phyloP scores from a whole-genome alignment of 2,329 filamentous ascomycete species.

The Colletotrichum spinosum region DNA sequence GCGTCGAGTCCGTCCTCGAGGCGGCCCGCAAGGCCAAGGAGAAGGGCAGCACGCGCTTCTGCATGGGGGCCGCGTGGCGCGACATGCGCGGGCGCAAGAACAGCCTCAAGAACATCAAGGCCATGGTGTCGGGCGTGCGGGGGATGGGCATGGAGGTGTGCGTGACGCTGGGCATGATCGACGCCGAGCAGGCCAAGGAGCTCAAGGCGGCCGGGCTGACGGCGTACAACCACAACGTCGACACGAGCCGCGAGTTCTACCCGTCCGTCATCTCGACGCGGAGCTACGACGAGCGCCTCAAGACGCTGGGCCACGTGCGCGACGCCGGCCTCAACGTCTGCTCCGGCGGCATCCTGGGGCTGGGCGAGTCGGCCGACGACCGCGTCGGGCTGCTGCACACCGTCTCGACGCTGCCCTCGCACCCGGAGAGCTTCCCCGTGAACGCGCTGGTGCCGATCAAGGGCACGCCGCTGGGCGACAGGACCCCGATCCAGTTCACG shows the following conservation, averaged over 20 bases:
- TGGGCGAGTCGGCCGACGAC: constrained; percentile 83
- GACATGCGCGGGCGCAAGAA: constrained; percentile 94
- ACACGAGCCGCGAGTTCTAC: constrained; percentile 91
- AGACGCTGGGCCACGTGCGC: constrained; percentile 82
- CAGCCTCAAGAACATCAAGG: constrained; percentile 83
- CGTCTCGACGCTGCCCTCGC: constrained; percentile 80
- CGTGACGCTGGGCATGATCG: constrained; percentile 95
- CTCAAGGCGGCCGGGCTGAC: constrained; percentile 87
- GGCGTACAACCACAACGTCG: constrained; percentile 94
- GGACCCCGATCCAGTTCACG: constrained; percentile 79
- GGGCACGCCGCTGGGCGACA: constrained; percentile 85
- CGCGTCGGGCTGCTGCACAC: constrained; percentile 87
- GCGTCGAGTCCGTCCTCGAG: constrained; percentile 83
- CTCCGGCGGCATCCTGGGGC: constrained; percentile 87
- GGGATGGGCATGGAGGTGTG: constrained; percentile 90
- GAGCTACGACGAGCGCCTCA: constrained; percentile 86
- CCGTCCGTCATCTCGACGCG: constrained; percentile 87
- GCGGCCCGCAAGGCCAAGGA: constrained; percentile 82
- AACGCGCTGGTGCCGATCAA: constrained; percentile 93
- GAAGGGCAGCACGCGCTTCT: constrained; percentile 91
- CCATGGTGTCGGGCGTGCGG: constrained; percentile 85
- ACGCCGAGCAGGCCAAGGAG: constrained; percentile 81
- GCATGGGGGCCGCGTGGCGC: constrained; percentile 94
- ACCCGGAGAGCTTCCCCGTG: constrained; percentile 92
- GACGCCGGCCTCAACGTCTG: constrained; percentile 92